Conservation (phyloP, 2,329 filamentous ascomycete genomes). For the Neospermospora avenae region DNA sequence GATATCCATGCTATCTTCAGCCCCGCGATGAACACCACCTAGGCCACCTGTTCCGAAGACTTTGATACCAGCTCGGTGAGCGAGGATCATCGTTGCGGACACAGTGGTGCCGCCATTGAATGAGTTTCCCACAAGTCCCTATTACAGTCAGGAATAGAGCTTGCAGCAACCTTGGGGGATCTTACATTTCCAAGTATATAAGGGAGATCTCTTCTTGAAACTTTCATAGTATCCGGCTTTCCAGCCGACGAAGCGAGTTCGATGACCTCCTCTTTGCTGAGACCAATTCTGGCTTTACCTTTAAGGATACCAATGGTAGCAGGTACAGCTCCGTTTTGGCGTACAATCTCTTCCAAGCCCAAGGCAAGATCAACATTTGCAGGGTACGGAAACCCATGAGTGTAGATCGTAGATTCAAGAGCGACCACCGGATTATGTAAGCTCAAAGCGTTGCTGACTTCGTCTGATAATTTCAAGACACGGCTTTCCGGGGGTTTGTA, state of each 20-base stretch:
- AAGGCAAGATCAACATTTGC: constrained; percentile 71
- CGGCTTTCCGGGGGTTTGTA: not conserved
- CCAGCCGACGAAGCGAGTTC: constrained; percentile 64
- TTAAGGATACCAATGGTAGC: constrained; percentile 88
- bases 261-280: constrained; percentile 68
- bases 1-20: constrained; percentile 83
- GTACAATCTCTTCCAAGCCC: constrained; percentile 76
- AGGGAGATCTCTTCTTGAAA: constrained; percentile 82
- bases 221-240: constrained; percentile 69
- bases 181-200: constrained; percentile 74
- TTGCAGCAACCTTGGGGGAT: constrained; percentile 13
- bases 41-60: constrained; percentile 94
- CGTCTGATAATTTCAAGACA: not conserved
- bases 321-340: constrained; percentile 76
- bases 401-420: constrained; percentile 95
- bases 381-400: constrained; percentile 79
- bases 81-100: constrained; percentile 87
- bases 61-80: constrained; percentile 80
- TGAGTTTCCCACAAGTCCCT: constrained; percentile 63
- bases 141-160: constrained; percentile 9
- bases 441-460: not conserved
- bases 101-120: constrained; percentile 92
- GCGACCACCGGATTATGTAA: constrained; percentile 73
- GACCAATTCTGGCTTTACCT: constrained; percentile 77
- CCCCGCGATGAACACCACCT: constrained; percentile 89